phyloP scores from a whole-genome alignment of 2,329 filamentous ascomycete genomes.

The Pyrenophora seminiperda region DNA sequence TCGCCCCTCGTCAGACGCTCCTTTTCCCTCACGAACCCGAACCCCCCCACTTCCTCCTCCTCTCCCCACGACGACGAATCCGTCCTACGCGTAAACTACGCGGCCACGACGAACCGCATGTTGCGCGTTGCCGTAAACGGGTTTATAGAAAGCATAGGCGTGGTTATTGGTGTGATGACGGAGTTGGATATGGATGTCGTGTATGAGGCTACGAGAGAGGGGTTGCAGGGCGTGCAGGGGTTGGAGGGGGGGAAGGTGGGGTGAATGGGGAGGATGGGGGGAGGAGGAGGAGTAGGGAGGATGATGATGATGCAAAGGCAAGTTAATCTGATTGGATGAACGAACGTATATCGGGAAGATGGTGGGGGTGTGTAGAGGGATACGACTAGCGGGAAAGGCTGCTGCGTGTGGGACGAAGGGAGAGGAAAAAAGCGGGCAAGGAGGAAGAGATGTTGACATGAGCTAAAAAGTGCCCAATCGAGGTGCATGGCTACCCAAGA shows the following conservation, averaged over 20 bases:
- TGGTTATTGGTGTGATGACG: constrained; percentile 88
- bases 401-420: too few relatives aligned
- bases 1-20: constrained; percentile 79
- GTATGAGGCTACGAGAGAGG: constrained; percentile 52
- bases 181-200: constrained; percentile 86
- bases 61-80: constrained; percentile 33
- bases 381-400: too few relatives aligned
- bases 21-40: constrained; percentile 60
- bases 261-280: constrained; percentile 1
- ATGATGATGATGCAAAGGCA: background rate
- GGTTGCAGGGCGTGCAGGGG: constrained; percentile 68
- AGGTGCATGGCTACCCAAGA: too few relatives aligned
- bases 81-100: constrained; percentile 76
- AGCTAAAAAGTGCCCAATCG: too few relatives aligned
- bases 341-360: background rate
- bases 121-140: constrained; percentile 93
- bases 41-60: background rate
- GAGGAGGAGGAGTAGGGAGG: background rate
- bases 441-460: too few relatives aligned
- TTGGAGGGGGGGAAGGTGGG: constrained; percentile 71
- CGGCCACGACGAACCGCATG: constrained; percentile 93
- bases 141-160: constrained; percentile 86
- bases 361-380: too few relatives aligned
- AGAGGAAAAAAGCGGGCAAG: too few relatives aligned
- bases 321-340: background rate